Base-by-base conservation (phyloP, 768 basidiomycete genomes). In the Gautieria morchelliformis region DNA sequence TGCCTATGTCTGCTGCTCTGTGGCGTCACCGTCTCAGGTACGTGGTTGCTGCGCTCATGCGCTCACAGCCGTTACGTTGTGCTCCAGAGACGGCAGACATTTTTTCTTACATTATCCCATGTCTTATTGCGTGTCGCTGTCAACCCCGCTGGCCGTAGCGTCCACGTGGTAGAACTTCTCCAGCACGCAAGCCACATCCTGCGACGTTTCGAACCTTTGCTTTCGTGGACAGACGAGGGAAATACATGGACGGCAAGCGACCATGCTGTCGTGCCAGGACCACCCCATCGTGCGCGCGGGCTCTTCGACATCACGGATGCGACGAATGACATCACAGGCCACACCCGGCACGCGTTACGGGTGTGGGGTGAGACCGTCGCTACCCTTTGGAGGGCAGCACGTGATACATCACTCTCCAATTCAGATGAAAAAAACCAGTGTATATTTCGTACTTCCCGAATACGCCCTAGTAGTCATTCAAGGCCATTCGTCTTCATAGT, bases 341-440 rank as follows among this genome's bases (percentile, higher is more conserved):
- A 72, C 59, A 52, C 71, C 5, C 63, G 78, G 19, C 58, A 65
- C 22, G 15, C 30, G n/a, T 22, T 47, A 19, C 22, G 37, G 4
- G 55, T 66, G 1, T 86, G 83, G 82, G 80, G 82, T 0, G 63
- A 64, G 22, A 69, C 69, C n/a, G 76, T 85, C 1, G 80, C 84
- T 62, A 64, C 64, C 20, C 74, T 90, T 11, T 85, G 84, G 83
- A 70, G 72, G 47, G 73, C 72, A 0, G 64, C 74, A n/a, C n/a
- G n/a, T n/a, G n/a, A n/a, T n/a, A n/a, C n/a, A n/a, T n/a, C n/a
- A n/a, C n/a, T n/a, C n/a, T n/a, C n/a, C n/a, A n/a, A n/a, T n/a
- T n/a, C n/a, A n/a, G n/a, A n/a, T n/a, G n/a, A n/a, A n/a, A n/a
- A n/a, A n/a, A n/a, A n/a, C n/a, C 27, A 27, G 27, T 27, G 27